phyloP scores from a whole-genome alignment of 805 yeast genomes.

The Monosporozyma siamensis region DNA sequence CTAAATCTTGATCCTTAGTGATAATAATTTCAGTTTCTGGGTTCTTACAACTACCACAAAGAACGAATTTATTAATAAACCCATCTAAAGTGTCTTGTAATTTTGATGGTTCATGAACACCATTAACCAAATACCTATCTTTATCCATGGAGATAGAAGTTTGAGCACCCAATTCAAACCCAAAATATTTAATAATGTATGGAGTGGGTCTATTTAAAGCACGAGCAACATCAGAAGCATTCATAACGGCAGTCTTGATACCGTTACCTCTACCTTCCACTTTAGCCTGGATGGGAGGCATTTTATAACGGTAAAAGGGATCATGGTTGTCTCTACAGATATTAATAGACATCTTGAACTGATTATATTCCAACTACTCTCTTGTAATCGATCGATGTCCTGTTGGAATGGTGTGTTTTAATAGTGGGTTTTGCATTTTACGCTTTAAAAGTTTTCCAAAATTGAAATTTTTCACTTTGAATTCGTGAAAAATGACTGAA shows the following conservation, averaged over 20 bases:
- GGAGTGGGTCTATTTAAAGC: conserved; percentile 90
- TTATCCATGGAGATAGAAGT: conserved; percentile 69
- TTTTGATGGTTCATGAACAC: conserved; percentile 83
- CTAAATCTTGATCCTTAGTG: conserved; percentile 55
- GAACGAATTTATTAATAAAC: conserved; percentile 83
- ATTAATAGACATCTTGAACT: conserved; percentile 68
- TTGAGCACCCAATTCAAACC: conserved; percentile 95
- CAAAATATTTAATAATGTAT: conserved; percentile 88
- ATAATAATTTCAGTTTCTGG: conserved; percentile 92
- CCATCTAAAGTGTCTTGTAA: conserved; percentile 93
- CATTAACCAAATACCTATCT: conserved; percentile 88
- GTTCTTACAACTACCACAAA: conserved; percentile 91
- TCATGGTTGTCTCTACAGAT: conserved; percentile 95
- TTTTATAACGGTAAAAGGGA: conserved; percentile 98
- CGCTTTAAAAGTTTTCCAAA: background rate
- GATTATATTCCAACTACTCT: too few relatives aligned
- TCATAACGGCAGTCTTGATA: conserved; percentile 89
- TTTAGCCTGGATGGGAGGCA: conserved; percentile 96
- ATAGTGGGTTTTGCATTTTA: background rate
- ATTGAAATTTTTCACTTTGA: background rate
- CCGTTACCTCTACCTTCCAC: conserved; percentile 99
- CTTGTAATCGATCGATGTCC: too few relatives aligned
- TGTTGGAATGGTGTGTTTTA: background rate
- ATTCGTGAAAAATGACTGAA: background rate
- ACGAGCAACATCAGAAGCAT: conserved; percentile 86